These are phyloP conservation scores for Lagenidium giganteum DNA, from an alignment of 352 stramenopile species.

Conservation along the genomic window DNA sequence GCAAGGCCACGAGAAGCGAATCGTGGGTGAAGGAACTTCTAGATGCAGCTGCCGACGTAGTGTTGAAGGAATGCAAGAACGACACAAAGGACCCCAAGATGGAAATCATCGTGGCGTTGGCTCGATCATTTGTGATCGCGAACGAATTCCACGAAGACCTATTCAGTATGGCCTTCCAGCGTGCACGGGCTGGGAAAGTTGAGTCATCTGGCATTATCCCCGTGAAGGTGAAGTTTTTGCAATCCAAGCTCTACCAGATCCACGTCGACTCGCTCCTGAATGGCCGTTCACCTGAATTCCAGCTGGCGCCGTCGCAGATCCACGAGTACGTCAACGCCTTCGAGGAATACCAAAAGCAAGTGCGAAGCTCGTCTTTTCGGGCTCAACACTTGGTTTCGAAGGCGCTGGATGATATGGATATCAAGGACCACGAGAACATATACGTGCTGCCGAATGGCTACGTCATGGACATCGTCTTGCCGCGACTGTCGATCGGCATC, in stretches of 20 bases:
- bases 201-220: no score
- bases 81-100: slow-evolving; percentile 8
- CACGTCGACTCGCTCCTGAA: slow-evolving; percentile 52
- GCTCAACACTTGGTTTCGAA: slow-evolving; percentile 48
- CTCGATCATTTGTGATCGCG: slow-evolving; percentile 40
- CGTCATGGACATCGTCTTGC: slow-evolving; percentile 42
- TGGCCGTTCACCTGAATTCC: slow-evolving; percentile 23
- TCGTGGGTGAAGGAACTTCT: slow-evolving; percentile 47
- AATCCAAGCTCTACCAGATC: slow-evolving; percentile 56
- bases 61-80: slow-evolving; percentile 22
- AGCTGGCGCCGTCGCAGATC: slow-evolving; percentile 20
- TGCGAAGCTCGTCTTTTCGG: slow-evolving; percentile 54
- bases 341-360: slow-evolving; percentile 33
- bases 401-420: slow-evolving; percentile 45
- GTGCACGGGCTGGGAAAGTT: no score
- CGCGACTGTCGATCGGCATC: slow-evolving; percentile 50
- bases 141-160: slow-evolving; percentile 53
- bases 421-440: slow-evolving; percentile 29
- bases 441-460: slow-evolving; percentile 37
- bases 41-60: slow-evolving; percentile 25
- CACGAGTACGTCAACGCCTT: slow-evolving; percentile 42
- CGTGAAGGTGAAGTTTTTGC: slow-evolving; percentile 32
- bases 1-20: slow-evolving; percentile 42
- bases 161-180: slow-evolving; percentile 33
- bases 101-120: slow-evolving; percentile 38